These are phyloP conservation scores for Ophiocordyceps australis DNA, from an alignment of 2,329 filamentous ascomycete species.

Conservation along the genomic window DNA sequence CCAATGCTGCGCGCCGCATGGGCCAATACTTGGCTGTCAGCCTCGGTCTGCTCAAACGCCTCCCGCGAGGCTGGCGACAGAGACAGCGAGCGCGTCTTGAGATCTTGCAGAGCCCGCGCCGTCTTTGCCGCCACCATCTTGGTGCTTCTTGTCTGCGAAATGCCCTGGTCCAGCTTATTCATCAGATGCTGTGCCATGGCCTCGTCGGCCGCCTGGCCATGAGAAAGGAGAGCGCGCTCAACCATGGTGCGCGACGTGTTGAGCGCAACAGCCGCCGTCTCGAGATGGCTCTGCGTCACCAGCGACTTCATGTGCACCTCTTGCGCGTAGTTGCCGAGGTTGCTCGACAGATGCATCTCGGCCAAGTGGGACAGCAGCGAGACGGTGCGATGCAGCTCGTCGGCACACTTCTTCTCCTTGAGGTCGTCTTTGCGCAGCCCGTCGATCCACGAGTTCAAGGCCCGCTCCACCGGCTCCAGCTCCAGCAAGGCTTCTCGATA, in stretches of 20 bases:
- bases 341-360: constrained; percentile 57
- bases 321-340: constrained; percentile 57
- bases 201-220: constrained; percentile 36
- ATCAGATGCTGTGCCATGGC: constrained; percentile 49
- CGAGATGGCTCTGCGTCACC: constrained; percentile 65
- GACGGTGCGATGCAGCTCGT: constrained; percentile 67
- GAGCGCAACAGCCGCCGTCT: constrained; percentile 55
- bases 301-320: constrained; percentile 61
- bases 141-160: constrained; percentile 59
- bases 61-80: constrained; percentile 48
- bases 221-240: constrained; percentile 38
- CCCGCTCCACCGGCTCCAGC: constrained; percentile 78
- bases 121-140: constrained; percentile 74
- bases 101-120: constrained; percentile 57
- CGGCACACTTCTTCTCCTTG: constrained; percentile 65
- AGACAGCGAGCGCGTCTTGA: constrained; percentile 58
- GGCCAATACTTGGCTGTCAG: constrained; percentile 44
- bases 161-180: constrained; percentile 51
- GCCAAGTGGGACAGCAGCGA: constrained; percentile 75
- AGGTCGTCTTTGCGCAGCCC: constrained; percentile 68
- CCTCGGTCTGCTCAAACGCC: constrained; percentile 53
- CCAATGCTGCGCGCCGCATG: constrained; percentile 50
- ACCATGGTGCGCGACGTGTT: constrained; percentile 46
- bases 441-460: constrained; percentile 78
- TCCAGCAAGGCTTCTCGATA: constrained; percentile 74